Evolutionary conservation across 2,329 filamentous ascomycete genomes (phyloP).

Genomic region (Knoxdaviesia proteae): DNA sequence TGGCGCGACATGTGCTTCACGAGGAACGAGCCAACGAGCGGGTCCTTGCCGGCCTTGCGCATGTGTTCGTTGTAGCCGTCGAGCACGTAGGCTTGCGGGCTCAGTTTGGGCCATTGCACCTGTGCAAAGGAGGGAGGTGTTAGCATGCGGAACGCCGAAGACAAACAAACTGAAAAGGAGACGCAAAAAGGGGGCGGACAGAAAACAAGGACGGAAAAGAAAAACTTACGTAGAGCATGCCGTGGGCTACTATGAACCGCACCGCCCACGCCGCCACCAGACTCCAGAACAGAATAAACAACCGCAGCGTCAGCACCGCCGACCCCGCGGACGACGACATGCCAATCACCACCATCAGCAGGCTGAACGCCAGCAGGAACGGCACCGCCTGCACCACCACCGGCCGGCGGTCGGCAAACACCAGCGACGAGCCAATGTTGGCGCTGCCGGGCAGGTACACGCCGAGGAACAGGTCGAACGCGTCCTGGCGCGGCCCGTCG

Average conservation of each 20-base stretch:
- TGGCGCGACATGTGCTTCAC: conserved; percentile 29
- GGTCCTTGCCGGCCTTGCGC: conserved; percentile 60
- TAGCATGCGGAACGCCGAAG: conserved; percentile 4
- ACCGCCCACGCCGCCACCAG: conserved; percentile 48
- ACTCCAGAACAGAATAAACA: conserved; percentile 67
- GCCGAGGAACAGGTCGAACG: conserved; percentile 85
- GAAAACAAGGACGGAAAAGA: background rate
- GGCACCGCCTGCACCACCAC: conserved; percentile 83
- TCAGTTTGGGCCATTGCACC: conserved; percentile 98
- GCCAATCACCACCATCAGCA: conserved; percentile 65
- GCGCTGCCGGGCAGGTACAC: conserved; percentile 57
- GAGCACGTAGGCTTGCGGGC: conserved; percentile 64
- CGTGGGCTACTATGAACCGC: conserved; percentile 63
- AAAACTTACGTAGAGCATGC: conserved; percentile 76
- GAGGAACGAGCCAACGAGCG: conserved; percentile 57
- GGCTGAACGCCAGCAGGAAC: conserved; percentile 67
- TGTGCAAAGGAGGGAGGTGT: conserved; percentile 15
- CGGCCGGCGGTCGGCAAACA: conserved; percentile 73
- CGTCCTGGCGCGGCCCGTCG: conserved; percentile 85
- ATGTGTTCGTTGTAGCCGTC: conserved; percentile 84
- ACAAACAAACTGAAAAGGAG: background rate
- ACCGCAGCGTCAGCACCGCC: conserved; percentile 56
- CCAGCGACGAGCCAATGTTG: conserved; percentile 46
- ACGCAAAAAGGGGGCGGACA: background rate
- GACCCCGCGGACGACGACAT: conserved; percentile 55